Evolutionary conservation across 208 protist species (phyloP), one percentile per base, ranked within the genome.

Genomic region (Wallacemonas collosoma): DNA sequence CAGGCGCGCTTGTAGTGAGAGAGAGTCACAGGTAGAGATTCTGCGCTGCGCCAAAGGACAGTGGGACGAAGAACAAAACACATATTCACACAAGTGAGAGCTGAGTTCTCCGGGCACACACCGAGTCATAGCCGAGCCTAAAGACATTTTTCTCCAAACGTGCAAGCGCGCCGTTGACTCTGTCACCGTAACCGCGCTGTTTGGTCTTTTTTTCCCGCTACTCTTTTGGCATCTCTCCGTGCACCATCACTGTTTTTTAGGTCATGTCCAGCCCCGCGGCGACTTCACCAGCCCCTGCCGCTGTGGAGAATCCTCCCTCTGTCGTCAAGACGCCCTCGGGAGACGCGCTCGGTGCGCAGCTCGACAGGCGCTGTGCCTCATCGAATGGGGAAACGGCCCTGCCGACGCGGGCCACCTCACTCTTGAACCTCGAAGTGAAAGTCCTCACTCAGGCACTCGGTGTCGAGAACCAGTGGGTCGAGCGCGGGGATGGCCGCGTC

Each of bases 401-500:
- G 60, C 60, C 60, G 4, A 4, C 39, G 40, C 71, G 51, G 15
- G 40, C 57, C 61, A 80, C 60, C 39, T 71, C 73, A 9, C 74
- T 94, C 2, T 60, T 94, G n/a, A 89, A 90, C 68, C 66, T 92
- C 3, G 83, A 90, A 54, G 89, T 93, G 26, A 90, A 90, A 68
- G 83, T 91, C 43, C 85, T 94, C 12, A 85, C 82, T 15, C 89
- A 94, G 75, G 58, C 78, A 0, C 73, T 94, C 17, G 89, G 89
- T 3, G 79, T 80, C 14, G 83, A 90, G 66, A 93, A 91, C 58
- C 79, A 90, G 75, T 94, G 89, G 87, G 75, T 60, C 1, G 80
- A 92, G 74, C 77, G 80, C 38, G 89, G 86, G 0, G 85, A 89
- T 54, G 89, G 89, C 9, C 68, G 61, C 2, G 87, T 94, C 0